Base-by-base conservation (phyloP, 2,329 filamentous ascomycete species). In the Ceratocystiopsis minuta region DNA sequence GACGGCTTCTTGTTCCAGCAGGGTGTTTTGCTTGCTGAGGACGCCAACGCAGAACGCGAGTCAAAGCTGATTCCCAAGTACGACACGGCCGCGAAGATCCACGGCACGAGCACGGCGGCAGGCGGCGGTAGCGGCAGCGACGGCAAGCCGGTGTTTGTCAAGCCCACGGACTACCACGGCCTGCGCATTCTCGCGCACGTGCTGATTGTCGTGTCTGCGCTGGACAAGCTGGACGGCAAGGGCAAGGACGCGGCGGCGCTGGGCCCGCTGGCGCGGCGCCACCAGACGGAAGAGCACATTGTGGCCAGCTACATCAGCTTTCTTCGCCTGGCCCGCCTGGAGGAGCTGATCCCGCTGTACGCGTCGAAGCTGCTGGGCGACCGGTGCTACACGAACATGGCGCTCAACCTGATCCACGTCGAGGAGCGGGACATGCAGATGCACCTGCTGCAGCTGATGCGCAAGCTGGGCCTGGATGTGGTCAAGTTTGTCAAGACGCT, bases 311-410 rank as follows among this genome's bases (percentile, higher is more conserved):
- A 96, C 55, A 80, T 92, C 43, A 80, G 81, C 51, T 78, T 81
- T 46, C 62, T 98, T 34, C 75, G 82, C 36, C 67, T 80, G 38
- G 72, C 74, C 15, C 74, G 76, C 32, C 73, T 90, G 42, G 75
- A 80, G 45, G 78, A 88, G 47, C 62, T 90, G 36, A 80, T 94
- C 43, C 87, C 90, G 1, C 64, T 93, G 1, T 98, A 98, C 57
- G 87, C 83, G 47, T 85, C 85, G 10, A 78, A 84, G 51, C 66
- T 98, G 13, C 67, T 73, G 11, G 62, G 67, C 7, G 64, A 73
- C 13, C 70, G 79, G 47, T 69, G 71, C 46, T 77, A 85, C 50
- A 70, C 76, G 42, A 78, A 79, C 15, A 67, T 98, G 39, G 83
- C 79, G 44, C 72, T 75, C 41, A 80, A 92, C 43, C 63, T 95